phyloP scores from a whole-genome alignment of 2,329 filamentous ascomycete species.

The Fusarium longipes region DNA sequence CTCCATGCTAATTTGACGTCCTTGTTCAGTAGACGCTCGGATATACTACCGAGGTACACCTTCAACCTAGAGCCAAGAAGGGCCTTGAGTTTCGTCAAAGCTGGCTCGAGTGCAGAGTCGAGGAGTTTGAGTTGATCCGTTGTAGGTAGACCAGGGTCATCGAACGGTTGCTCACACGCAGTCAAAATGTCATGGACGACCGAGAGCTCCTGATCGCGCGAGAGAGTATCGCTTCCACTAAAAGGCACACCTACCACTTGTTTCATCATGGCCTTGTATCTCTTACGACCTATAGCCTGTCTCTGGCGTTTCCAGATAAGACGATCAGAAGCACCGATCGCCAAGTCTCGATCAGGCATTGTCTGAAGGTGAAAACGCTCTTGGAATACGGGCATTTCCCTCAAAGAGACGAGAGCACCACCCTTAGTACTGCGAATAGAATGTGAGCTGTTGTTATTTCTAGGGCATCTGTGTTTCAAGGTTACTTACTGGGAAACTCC shows the following conservation, averaged over 20 bases:
- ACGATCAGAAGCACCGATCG: slow-evolving; percentile 20
- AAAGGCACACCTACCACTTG: slow-evolving; percentile 55
- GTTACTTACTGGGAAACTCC: slow-evolving; percentile 52
- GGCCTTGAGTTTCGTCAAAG: slow-evolving; percentile 35
- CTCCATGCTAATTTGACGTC: slow-evolving; percentile 48
- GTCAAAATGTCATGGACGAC: slow-evolving; percentile 46
- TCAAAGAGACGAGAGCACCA: slow-evolving; percentile 45
- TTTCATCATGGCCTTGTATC: slow-evolving; percentile 55
- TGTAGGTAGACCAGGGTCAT: slow-evolving; percentile 34
- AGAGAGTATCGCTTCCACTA: slow-evolving; percentile 44
- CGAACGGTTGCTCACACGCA: slow-evolving; percentile 39
- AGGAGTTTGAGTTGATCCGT: slow-evolving; percentile 23
- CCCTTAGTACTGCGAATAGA: slow-evolving; percentile 34
- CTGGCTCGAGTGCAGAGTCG: slow-evolving; percentile 28
- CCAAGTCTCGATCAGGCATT: slow-evolving; percentile 29
- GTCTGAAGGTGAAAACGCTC: slow-evolving; percentile 40
- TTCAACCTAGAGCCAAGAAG: slow-evolving; percentile 43
- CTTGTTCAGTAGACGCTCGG: slow-evolving; percentile 45
- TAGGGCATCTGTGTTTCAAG: rapidly evolving
- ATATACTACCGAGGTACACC: slow-evolving; percentile 50
- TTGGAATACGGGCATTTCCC: slow-evolving; percentile 37
- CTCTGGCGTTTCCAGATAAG: slow-evolving; percentile 27
- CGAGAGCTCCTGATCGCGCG: slow-evolving; percentile 40
- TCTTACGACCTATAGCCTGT: slow-evolving; percentile 36
- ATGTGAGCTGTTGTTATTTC: not conserved